Evolutionary conservation across 2,329 filamentous ascomycete species (phyloP).

Genomic region (Colletotrichum gloeosporioides): DNA sequence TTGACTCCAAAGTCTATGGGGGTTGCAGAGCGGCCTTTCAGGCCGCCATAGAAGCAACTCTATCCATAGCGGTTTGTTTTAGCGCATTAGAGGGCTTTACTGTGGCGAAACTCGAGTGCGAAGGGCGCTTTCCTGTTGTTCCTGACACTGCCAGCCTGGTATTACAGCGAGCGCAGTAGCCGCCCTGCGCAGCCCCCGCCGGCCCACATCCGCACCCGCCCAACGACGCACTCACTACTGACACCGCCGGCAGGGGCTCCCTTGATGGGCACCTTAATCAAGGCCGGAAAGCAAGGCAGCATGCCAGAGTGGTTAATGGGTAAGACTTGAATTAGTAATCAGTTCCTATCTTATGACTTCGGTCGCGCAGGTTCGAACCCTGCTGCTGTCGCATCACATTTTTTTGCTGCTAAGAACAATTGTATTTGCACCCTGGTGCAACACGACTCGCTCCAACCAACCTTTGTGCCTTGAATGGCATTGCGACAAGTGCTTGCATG

Average conservation of each 20-base stretch:
- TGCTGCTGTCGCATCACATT: constrained; percentile 12
- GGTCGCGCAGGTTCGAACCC: constrained; percentile 22
- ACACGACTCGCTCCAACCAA: background rate
- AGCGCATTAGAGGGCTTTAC: background rate
- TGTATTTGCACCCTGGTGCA: background rate
- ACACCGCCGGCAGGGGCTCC: background rate
- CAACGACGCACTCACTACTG: background rate
- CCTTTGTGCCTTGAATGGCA: too few relatives aligned
- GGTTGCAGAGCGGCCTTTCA: background rate
- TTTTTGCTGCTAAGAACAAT: background rate
- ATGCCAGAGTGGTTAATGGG: constrained; percentile 22
- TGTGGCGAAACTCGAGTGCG: background rate
- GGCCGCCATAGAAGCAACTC: background rate
- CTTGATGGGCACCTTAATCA: background rate
- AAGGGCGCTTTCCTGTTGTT: background rate
- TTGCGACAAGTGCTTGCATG: background rate
- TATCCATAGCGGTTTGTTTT: background rate
- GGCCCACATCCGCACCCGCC: background rate
- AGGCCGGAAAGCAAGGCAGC: background rate
- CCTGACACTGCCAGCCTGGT: background rate
- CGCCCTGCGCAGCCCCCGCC: background rate
- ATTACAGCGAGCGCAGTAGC: background rate
- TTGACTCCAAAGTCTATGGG: background rate
- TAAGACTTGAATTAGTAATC: constrained; percentile 13
- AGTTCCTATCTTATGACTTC: constrained; percentile 17